Evolutionary conservation across 352 stramenopile genomes (phyloP), one percentile per base, ranked within the genome.

Genomic region (Phytopythium chamaehyphon): DNA sequence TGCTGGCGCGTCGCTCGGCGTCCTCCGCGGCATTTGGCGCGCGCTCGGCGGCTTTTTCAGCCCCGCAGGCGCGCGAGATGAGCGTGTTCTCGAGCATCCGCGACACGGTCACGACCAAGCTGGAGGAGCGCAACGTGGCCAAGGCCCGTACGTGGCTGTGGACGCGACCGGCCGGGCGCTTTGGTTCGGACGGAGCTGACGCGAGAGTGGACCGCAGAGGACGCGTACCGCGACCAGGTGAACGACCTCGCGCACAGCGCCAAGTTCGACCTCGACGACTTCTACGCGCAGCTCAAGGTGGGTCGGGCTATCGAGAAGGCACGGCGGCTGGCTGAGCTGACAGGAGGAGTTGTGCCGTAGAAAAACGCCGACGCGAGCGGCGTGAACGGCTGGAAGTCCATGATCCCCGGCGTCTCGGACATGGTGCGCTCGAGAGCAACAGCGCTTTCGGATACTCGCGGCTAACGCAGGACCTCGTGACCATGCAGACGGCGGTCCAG

Each of bases 211-310:
- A 22, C 9, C 35, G 38, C 26, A 89, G 79, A 67, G 56, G 80
- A 89, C 52, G 76, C 76, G 53, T 88, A 93, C 66, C 73, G 83
- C 48, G 64, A 88, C 63, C 82, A 90, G 62, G 76, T 88, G 63
- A 65, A 87, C 21, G 76, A 89, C 28, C 54, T 91, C 19, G 82
- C 77, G 54, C 51, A 83, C 64, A 68, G 69, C 59, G 57, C 70
- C 31, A 86, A 75, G 65, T 91, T 91, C 51, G 76, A 91, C 54
- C 54, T 91, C 44, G 62, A 86, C 43, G 64, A 68, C 15, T 91
- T 91, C 49, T 73, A 80, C 48, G 61, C 68, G 35, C 77, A 91
- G 66, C 66, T 91, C 35, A 77, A 89, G 73, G 76, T 88, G 37
- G 18, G 51, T 16, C 15, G n/a, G 24, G n/a, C 6, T 26, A 3